Base-by-base conservation (phyloP, 345 rosid genomes). In the Lagerstroemia speciosa region DNA sequence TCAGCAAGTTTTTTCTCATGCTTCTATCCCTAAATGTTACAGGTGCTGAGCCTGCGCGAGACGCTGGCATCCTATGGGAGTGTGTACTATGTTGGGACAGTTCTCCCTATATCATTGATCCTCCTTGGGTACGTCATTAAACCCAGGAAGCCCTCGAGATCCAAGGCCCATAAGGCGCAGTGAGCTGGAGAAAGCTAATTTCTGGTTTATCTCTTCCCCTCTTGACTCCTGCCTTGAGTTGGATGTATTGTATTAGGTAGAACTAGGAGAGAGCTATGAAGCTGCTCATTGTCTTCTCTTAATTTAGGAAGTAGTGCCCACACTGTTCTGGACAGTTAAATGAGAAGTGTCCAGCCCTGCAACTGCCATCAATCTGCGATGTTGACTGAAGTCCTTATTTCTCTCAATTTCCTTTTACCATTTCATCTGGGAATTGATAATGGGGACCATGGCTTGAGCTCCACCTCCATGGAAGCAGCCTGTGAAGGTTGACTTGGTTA, bases 41-140 rank as follows among this genome's bases (percentile, higher is more conserved):
- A 91, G 99, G 91, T 94, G 20, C 71, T 91, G 64, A 89, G 89
- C 82, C 45, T 94, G 80, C 90, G 69, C 5, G 99, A 91, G 75
- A 84, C 97, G 8, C 38, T 91, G 36, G 82, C 90, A 3, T 82
- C 94, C 7, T 89, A 80, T 31, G 79, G 80, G 40, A 94, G 99
- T 61, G 96, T 94, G 66, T 83, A 89, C 78, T 94, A 64, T 72
- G 61, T 89, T 0, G 99, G 99, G 75, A 89, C 97, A 75, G 37
- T 91, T 71, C 11, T 91, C 22, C 97, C 97, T 15, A 66, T 88
- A 3, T 52, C 65, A 19, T 72, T 88, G 83, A 82, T 85, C 79
- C 80, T 94, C 36, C 87, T 91, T 20, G 83, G 96, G 65, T 69
- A 75, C 57, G 45, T 89, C 46, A 74, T 94, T 62, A 83, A 81